Evolutionary conservation across 768 basidiomycete species (phyloP), one percentile per base, ranked within the genome.

Genomic region (Termitomyces sp.): DNA sequence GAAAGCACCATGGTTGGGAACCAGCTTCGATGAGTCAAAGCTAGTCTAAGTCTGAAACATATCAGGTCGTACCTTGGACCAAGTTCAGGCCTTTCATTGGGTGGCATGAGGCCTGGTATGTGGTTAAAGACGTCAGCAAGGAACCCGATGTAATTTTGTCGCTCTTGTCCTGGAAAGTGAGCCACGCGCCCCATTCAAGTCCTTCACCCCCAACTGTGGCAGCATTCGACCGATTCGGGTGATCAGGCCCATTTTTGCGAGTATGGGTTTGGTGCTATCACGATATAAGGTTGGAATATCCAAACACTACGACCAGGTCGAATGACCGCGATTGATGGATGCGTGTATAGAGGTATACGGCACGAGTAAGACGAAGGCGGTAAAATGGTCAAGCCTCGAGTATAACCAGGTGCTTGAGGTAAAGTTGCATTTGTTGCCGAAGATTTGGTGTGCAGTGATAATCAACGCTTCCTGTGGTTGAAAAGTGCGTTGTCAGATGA

Each of bases 1-100:
- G 79, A 71, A 60, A 88, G 72, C 1, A 77, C 75, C 68, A 88
- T 74, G 0, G 87, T 88, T 10, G 85, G 84, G 63, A 72, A 82
- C 87, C 57, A 58, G n/a, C 52, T 53, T n/a, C 12, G 12, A 29
- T 22, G 27, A 47, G 14, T 47, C 5, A 62, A 52, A 57, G 10
- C 39, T 58, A 4, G 22, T 26, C 59, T 4, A 46, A 6, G 22
- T 13, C 18, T 22, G 16, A 16, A n/a, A 48, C 4, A 34, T 24
- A 6, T 20, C 6, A 20, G 18, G 37, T 47, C 62, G 18, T 56
- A 76, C 75, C 73, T 74, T 20, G 56, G 56, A 13, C 63, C 64
- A 29, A 78, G 59, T 3, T 72, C 75, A n/a, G 63, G 68, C n/a
- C 70, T 71, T 59, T 81, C 75, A 50, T 70, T 74, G 36, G 69